phyloP scores from a whole-genome alignment of 306 rosid genomes.

The Cicer yamashitae region DNA sequence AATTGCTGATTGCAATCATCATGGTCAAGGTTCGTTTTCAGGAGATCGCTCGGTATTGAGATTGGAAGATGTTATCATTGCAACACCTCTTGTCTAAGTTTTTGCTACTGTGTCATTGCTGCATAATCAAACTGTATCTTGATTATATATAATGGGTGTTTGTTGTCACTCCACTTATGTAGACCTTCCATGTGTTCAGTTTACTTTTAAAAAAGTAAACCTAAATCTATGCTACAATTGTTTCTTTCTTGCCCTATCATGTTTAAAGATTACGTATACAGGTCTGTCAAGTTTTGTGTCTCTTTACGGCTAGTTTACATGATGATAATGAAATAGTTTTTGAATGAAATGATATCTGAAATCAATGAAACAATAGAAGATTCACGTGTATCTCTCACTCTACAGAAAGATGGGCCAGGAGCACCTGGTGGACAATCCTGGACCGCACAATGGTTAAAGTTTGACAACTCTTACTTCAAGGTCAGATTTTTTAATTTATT shows the following conservation, averaged over 20 bases:
- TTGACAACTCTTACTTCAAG: slow-evolving; percentile 96
- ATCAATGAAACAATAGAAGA: slow-evolving; percentile 28
- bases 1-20: slow-evolving; percentile 21
- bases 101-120: slow-evolving; percentile 2
- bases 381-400: slow-evolving; percentile 42
- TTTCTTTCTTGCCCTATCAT: not conserved
- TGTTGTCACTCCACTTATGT: not conserved
- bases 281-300: slow-evolving; percentile 11
- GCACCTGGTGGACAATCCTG: slow-evolving; percentile 99
- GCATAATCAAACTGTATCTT: not conserved
- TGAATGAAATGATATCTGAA: not conserved
- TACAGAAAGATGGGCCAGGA: slow-evolving; percentile 97
- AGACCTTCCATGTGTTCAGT: not conserved
- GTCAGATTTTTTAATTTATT: slow-evolving; percentile 47
- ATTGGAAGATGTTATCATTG: not conserved
- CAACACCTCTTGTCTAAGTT: not conserved
- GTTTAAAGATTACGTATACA: not conserved
- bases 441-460: slow-evolving; percentile 95
- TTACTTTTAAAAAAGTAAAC: slow-evolving; percentile 22
- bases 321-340: slow-evolving; percentile 25
- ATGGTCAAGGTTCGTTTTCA: not conserved
- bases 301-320: slow-evolving; percentile 7
- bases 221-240: not conserved
- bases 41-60: no score
- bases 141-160: not conserved